Conservation (phyloP, 2,329 filamentous ascomycete species). For the Paecilomyces formosus region DNA sequence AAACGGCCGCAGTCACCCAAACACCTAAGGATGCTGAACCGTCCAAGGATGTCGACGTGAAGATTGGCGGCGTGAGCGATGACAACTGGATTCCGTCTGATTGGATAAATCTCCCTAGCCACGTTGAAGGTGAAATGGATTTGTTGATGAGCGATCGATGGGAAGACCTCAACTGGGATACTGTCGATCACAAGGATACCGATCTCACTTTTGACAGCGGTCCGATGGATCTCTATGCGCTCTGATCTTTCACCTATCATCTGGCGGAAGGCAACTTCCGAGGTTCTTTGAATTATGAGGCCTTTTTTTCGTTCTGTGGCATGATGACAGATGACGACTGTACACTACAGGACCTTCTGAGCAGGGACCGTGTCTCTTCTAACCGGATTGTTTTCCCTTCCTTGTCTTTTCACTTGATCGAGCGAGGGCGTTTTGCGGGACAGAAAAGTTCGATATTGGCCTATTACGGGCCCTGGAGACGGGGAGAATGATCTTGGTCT, state of each 20-base stretch:
- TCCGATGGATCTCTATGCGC: constrained; percentile 19
- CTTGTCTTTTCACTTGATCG: constrained; percentile 3
- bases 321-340: constrained; percentile 10
- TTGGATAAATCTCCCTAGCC: constrained; percentile 24
- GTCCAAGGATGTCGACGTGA: constrained; percentile 22
- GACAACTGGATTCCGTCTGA: constrained; percentile 24
- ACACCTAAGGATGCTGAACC: constrained; percentile 31
- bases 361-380: neutral
- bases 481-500: neutral
- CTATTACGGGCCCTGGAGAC: neutral
- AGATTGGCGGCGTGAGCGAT: constrained; percentile 16
- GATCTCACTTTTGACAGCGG: constrained; percentile 17
- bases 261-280: constrained; percentile 2
- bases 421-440: constrained; percentile 17
- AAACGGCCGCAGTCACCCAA: constrained; percentile 24
- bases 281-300: constrained; percentile 1
- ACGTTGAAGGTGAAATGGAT: constrained; percentile 12
- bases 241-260: constrained; percentile 12
- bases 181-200: constrained; percentile 22
- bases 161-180: constrained; percentile 34
- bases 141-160: constrained; percentile 19
- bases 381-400: constrained; percentile 5
- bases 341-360: constrained; percentile 1
- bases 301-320: constrained; percentile 10
- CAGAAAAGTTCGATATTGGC: constrained; percentile 8